Percentiles rank a stretch among this genome's conserved stretches.
Evolutionary conservation across 768 basidiomycete species (phyloP).

Genomic region (Trichaptum fuscoviolaceum): DNA sequence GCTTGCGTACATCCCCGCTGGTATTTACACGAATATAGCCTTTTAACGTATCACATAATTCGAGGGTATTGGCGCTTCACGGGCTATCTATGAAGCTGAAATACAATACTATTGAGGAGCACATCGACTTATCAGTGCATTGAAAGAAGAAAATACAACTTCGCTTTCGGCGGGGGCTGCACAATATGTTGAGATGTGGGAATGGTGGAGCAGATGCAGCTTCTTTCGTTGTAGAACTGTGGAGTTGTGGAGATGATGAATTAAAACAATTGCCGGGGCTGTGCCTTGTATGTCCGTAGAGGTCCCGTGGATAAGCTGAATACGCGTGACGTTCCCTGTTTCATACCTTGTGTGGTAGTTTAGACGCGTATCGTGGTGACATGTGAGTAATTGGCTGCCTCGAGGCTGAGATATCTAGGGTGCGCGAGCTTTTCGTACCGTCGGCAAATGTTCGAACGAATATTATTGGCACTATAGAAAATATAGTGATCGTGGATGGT

Average conservation of each 20-base stretch:
- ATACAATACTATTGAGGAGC: no score
- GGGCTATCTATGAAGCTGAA: no score
- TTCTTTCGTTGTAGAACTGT: background rate
- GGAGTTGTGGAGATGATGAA: background rate
- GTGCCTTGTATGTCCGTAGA: constrained; percentile 1
- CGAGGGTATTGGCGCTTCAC: background rate
- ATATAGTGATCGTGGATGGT: no score
- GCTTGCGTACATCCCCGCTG: background rate
- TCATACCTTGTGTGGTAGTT: no score
- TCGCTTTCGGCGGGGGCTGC: no score
- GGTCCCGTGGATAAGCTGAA: background rate
- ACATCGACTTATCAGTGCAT: no score
- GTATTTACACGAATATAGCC: background rate
- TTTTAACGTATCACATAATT: background rate
- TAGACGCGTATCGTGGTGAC: no score
- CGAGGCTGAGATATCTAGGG: background rate
- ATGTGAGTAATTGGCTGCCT: background rate
- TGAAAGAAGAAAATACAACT: no score
- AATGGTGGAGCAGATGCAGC: background rate
- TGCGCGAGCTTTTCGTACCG: no score
- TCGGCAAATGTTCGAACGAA: no score
- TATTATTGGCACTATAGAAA: no score
- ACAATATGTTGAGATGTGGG: background rate
- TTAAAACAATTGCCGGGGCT: background rate
- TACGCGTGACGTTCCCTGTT: no score